A percentile compares a stretch with the other conserved stretches of the same genome.
Evolutionary conservation across 2,329 filamentous ascomycete genomes (phyloP).

Genomic region (Talaromyces sp.): DNA sequence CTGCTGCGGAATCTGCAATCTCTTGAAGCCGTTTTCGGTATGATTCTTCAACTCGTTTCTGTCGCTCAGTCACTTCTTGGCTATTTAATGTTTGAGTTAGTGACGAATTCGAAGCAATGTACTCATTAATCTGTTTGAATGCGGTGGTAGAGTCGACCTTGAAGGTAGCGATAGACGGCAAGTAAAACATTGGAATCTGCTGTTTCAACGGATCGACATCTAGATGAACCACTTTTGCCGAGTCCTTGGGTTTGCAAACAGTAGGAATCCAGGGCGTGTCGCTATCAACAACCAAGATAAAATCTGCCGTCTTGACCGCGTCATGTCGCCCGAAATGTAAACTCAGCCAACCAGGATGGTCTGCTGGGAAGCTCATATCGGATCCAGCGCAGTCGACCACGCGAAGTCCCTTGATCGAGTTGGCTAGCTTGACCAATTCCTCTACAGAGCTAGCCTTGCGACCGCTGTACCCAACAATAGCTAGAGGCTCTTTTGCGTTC

Average conservation of each 20-base stretch:
- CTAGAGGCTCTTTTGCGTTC: slow-evolving; percentile 47
- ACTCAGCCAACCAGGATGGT: slow-evolving; percentile 60
- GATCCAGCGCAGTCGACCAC: slow-evolving; percentile 53
- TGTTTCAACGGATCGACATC: slow-evolving; percentile 68
- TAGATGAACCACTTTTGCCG: slow-evolving; percentile 61
- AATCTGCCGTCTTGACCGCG: slow-evolving; percentile 70
- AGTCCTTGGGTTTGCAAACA: slow-evolving; percentile 56
- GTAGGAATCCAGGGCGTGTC: slow-evolving; percentile 95
- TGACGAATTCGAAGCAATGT: slow-evolving; percentile 51
- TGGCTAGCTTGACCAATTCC: slow-evolving; percentile 47
- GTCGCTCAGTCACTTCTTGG: slow-evolving; percentile 45
- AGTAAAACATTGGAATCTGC: slow-evolving; percentile 71
- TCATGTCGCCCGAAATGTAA: slow-evolving; percentile 72
- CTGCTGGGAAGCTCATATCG: slow-evolving; percentile 51
- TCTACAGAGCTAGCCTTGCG: slow-evolving; percentile 43
- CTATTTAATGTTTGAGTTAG: slow-evolving; percentile 45
- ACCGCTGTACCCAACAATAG: slow-evolving; percentile 52
- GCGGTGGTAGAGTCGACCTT: slow-evolving; percentile 63
- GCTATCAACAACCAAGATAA: slow-evolving; percentile 81
- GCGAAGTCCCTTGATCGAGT: slow-evolving; percentile 47
- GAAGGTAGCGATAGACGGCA: slow-evolving; percentile 63
- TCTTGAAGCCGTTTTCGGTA: slow-evolving; percentile 58
- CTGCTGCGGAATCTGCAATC: slow-evolving; percentile 56
- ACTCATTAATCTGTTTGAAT: slow-evolving; percentile 65
- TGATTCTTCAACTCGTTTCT: slow-evolving; percentile 54